Evolutionary conservation across 2,329 filamentous ascomycete genomes (phyloP), one percentile per base, ranked within the genome.

Genomic region (Tympanopsis confertula): DNA sequence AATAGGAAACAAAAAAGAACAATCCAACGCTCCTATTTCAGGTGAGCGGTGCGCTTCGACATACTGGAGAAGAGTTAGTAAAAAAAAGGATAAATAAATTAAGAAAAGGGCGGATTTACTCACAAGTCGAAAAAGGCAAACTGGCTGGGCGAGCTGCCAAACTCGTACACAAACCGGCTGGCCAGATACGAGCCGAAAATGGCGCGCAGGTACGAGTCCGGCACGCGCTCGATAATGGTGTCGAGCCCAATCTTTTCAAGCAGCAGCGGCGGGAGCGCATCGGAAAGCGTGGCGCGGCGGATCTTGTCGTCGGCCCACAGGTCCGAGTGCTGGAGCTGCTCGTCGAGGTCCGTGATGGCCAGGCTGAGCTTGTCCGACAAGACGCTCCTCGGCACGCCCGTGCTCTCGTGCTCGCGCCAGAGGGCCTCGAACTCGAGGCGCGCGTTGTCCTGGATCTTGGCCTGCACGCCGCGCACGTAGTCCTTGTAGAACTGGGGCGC

Each of bases 51-150:
- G 46, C 72, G 67, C 62, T 71, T 77, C 17, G 75, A 75, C 77
- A 82, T 81, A 53, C 75, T 80, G 44, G 47, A 33, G 7, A 32
- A 20, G 26, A 35, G 22, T 26, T 26, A 26, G 22, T 26, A n/a
- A 26, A 5, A 4, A 19, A 17, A 10, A 41, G 28, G 2, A 15
- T 19, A n/a, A 3, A 39, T 10, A 7, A 22, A 12, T 14, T 2
- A n/a, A 12, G 3, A 17, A 22, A 19, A 12, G 19, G 13, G 19
- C 5, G 37, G 35, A 22, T 18, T 35, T 42, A 82, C 83, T 77
- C 66, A 88, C 84, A 96, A 98, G 57, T 94, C 86, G 62, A 94
- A 98, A 70, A 98, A 98, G 29, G 89, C 87, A 66, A 98, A 96
- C 53, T 95, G 89, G 66, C 82, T 91, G 4, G 91, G 88, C 47